Conservation (phyloP, 805 yeast species). For the Metschnikowia kunwiensis region DNA sequence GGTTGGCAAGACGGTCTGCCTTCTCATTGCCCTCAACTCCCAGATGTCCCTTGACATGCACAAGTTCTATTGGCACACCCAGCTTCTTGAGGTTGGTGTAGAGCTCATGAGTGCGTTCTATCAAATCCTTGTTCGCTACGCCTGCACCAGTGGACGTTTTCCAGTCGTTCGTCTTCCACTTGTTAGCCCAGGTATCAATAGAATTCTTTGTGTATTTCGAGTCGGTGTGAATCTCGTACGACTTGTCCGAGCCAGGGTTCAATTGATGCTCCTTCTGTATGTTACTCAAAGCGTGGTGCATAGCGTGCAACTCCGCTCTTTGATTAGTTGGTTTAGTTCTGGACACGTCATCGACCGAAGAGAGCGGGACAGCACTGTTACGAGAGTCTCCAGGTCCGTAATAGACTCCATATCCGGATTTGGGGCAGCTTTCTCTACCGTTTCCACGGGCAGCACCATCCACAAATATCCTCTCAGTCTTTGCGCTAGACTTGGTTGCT, state of each 20-base stretch:
- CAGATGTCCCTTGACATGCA: constrained; percentile 71
- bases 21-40: constrained; percentile 68
- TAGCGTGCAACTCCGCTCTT: constrained; percentile 74
- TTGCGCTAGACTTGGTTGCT: neutral
- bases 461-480: constrained; percentile 46
- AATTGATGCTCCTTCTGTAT: constrained; percentile 34
- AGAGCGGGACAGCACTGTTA: constrained; percentile 55
- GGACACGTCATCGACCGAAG: constrained; percentile 22
- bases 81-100: constrained; percentile 34
- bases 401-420: constrained; percentile 75
- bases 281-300: constrained; percentile 49
- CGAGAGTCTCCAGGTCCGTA: constrained; percentile 55
- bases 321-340: constrained; percentile 61
- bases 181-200: constrained; percentile 52
- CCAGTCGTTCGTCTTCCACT: constrained; percentile 62
- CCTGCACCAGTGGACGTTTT: constrained; percentile 38
- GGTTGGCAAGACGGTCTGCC: constrained; percentile 73
- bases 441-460: constrained; percentile 77
- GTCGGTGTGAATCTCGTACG: constrained; percentile 58
- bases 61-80: constrained; percentile 43
- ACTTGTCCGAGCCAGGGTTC: neutral
- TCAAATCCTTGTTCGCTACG: constrained; percentile 54
- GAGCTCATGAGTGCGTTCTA: constrained; percentile 30
- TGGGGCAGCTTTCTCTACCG: constrained; percentile 37
- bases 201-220: constrained; percentile 63